Evolutionary conservation across 441 rosid species (phyloP), one percentile per base, ranked within the genome.

Genomic region (Dalechampia spathulata): DNA sequence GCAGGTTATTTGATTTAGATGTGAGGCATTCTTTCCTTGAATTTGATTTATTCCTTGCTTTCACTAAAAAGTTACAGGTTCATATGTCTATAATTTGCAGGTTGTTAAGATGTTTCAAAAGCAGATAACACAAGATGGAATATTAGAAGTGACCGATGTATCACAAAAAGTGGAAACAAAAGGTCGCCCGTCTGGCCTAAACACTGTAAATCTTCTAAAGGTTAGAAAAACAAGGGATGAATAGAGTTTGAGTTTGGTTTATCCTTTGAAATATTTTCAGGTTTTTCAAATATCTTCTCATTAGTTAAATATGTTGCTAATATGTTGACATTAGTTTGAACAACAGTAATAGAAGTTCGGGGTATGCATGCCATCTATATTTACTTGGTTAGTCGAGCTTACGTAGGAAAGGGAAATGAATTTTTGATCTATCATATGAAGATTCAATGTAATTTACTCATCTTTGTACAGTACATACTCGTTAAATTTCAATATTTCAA

Each of bases 141-240:
- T 75, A 53, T 63, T 85, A 74, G 79, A 78, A 75, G 95, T 87
- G 19, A 70, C 76, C 63, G 83, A 77, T 27, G 73, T 81, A 63
- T 78, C 90, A 49, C 85, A 87, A 67, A 87, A 81, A 56, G 83
- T 74, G 75, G 98, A 85, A 75, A 80, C 49, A 49, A 82, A 83
- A 79, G 85, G 78, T 51, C 98, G 96, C 38, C 98, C 95, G 64
- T 47, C 74, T 58, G 96, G 98, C 64, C 84, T 87, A 44, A 91
- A 91, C 78, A 87, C 98, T 13, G 95, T 91, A 67, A 85, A 80
- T 77, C 86, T 91, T 64, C 75, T 91, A 53, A 87, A 87, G 98
- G 98, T 90, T 57, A 69, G 79, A 55, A 57, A 40, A 68, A 61
- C 30, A 40, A 44, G 8, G 5, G 56, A n/a, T 5, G 41, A 39